A percentile compares a stretch with the other conserved stretches of the same genome.
Conservation (phyloP, 169 alveolate species). For the Plasmodium gaboni region DNA sequence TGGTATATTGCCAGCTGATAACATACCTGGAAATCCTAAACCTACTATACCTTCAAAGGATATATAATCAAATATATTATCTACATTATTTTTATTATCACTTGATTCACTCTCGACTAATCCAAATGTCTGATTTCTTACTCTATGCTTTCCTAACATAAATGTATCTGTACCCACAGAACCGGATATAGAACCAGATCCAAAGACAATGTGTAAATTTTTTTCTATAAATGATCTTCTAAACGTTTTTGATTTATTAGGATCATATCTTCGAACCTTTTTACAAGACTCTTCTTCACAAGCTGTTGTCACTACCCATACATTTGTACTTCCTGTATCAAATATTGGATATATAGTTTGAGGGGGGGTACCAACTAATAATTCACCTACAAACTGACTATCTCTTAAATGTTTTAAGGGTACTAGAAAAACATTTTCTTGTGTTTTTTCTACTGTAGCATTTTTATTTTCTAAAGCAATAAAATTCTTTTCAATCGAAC, state of each 20-base stretch:
- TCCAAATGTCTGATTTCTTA: slow-evolving; percentile 88
- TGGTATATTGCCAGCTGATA: slow-evolving; percentile 87
- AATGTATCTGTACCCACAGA: slow-evolving; percentile 86
- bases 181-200: slow-evolving; percentile 91
- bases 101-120: slow-evolving; percentile 86
- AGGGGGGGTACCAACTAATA: slow-evolving; percentile 86
- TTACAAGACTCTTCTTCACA: slow-evolving; percentile 85
- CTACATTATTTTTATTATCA: slow-evolving; percentile 52
- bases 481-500: slow-evolving; percentile 1
- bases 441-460: slow-evolving; percentile 22
- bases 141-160: slow-evolving; percentile 82
- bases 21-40: slow-evolving; percentile 91
- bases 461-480: background rate
- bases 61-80: slow-evolving; percentile 83
- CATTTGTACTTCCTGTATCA: slow-evolving; percentile 90
- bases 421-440: slow-evolving; percentile 35
- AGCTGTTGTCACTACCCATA: slow-evolving; percentile 87
- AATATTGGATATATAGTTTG: slow-evolving; percentile 88
- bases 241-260: slow-evolving; percentile 82
- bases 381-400: slow-evolving; percentile 83
- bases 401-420: slow-evolving; percentile 72
- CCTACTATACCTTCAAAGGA: slow-evolving; percentile 92
- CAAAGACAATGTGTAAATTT: slow-evolving; percentile 88
- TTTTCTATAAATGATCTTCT: slow-evolving; percentile 74
- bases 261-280: slow-evolving; percentile 80